Evolutionary conservation across 768 basidiomycete genomes (phyloP), one percentile per base, ranked within the genome.

Genomic region (Russula virescens): DNA sequence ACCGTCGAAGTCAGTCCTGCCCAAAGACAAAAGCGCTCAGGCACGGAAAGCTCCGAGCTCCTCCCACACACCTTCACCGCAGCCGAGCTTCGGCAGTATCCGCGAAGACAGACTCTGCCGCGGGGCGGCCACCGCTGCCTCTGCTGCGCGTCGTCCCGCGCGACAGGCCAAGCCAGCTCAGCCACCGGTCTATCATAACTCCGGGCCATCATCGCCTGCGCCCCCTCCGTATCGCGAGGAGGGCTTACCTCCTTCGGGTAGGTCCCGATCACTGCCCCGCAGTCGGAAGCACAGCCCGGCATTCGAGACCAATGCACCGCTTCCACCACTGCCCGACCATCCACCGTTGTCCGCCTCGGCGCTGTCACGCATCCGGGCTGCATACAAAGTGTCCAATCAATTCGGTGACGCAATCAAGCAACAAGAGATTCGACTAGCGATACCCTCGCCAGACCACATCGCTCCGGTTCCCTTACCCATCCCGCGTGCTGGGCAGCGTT

Each of bases 351-450:
- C 61, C 9, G 25, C 7, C 43, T 58, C 62, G 11, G 56, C 62
- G 11, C 25, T 47, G 28, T 53, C 62, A 10, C 62, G 62, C 35
- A 58, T 63, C 23, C 56, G 38, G 43, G 62, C 62, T 6, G 62
- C 50, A 26, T 40, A 55, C 65, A 48, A 57, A 16, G 48, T 59
- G 25, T 64, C 55, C 45, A 59, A 52, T 9, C 49, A 55, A 46
- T 49, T 65, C 6, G 56, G 55, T 7, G 38, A 57, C 5, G 55
- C 65, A n/a, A 16, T 66, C 40, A 38, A 25, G 60, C 34, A 25
- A 23, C 55, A 65, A 23, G 54, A 63, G 42, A 4, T 57, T 23
- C 66, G 67, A 35, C 9, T 57, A 2, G 55, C 48, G 40, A 34
- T 21, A 14, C 34, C 53, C 10, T 18, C 26, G n/a, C 26, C 19